These are phyloP conservation scores for Nannizziopsis arthrosporioides DNA, from an alignment of 2,329 filamentous ascomycete genomes.

Conservation along the genomic window DNA sequence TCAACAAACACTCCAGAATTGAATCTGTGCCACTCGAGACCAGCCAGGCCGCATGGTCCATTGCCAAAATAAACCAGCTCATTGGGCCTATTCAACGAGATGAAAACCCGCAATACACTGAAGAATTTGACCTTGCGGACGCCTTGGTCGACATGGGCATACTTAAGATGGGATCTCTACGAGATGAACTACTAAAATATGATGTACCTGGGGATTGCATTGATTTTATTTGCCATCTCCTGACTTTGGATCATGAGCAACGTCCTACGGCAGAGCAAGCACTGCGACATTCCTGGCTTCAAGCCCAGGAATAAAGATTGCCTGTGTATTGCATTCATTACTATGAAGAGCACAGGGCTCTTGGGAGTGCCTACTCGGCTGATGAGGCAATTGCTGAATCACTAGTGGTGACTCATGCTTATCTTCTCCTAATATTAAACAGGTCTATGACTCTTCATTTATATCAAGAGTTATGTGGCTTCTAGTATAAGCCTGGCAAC, in stretches of 20 bases:
- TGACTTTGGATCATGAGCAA: conserved; percentile 6
- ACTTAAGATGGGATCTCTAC: conserved; percentile 9
- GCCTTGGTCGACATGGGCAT: conserved; percentile 4
- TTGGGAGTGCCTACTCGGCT: no score
- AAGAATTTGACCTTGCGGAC: conserved; percentile 10
- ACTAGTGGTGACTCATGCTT: no score
- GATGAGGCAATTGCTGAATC: no score
- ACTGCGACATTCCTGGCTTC: conserved; percentile 12
- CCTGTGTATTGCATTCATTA: no score
- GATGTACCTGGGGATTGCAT: conserved; percentile 3
- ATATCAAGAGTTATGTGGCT: no score
- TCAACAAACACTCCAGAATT: conserved; percentile 4
- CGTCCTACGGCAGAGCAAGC: conserved; percentile 10
- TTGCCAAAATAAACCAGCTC: conserved; percentile 12
- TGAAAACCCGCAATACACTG: conserved; percentile 6
- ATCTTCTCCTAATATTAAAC: no score
- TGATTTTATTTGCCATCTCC: conserved; percentile 9
- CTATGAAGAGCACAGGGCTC: no score
- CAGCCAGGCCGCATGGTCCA: conserved; percentile 10
- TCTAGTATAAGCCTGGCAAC: no score
- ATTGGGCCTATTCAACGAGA: conserved; percentile 4
- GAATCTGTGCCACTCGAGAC: conserved; percentile 1
- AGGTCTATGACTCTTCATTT: no score
- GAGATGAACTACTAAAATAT: conserved; percentile 10
- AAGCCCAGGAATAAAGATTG: no score